phyloP scores from a whole-genome alignment of 768 basidiomycete species.

The Brasilioporus rufonigricans region DNA sequence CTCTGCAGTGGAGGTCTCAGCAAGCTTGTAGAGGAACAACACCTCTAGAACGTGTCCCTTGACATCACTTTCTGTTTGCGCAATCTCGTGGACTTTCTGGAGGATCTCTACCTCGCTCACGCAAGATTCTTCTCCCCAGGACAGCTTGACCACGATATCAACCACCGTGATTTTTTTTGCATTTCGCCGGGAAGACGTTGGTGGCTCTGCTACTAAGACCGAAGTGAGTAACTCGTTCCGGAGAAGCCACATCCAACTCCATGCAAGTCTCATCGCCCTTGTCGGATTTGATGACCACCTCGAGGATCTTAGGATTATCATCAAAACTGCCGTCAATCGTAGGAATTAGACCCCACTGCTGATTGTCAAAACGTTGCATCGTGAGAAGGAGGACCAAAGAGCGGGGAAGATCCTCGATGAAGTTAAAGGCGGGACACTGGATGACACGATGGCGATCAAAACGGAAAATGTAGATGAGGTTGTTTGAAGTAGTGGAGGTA shows the following conservation, averaged over 20 bases:
- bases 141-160: neutral
- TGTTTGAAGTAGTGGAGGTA: neutral
- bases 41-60: neutral
- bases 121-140: neutral
- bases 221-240: neutral
- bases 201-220: neutral
- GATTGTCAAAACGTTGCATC: neutral
- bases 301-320: neutral
- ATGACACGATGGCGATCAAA: constrained; percentile 4
- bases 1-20: neutral
- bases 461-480: neutral
- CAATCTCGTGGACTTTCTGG: neutral
- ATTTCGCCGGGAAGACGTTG: neutral
- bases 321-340: neutral
- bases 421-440: neutral
- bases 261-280: too few relatives aligned
- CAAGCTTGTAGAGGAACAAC: neutral
- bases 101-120: neutral
- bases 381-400: neutral
- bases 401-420: neutral
- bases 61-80: neutral
- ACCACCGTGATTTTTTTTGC: neutral
- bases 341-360: neutral
- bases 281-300: too few relatives aligned
- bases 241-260: neutral